Evolutionary conservation across 805 yeast species (phyloP).

Genomic region (Komagataella pastoris): DNA sequence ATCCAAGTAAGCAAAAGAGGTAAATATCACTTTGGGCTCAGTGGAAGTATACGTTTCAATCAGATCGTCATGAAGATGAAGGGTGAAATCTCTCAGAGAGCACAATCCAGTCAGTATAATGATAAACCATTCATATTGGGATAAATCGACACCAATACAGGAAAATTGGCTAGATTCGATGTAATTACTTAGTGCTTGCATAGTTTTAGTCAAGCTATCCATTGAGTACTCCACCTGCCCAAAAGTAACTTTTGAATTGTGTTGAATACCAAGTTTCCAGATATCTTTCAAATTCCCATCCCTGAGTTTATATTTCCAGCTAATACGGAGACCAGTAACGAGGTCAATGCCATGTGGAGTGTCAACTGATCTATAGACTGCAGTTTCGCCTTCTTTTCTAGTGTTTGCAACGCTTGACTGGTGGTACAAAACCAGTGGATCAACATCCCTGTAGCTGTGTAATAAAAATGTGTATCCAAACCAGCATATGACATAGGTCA

Average conservation of each 20-base stretch:
- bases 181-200: neutral
- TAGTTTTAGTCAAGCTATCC: slow-evolving; percentile 6
- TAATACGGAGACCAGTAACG: slow-evolving; percentile 53
- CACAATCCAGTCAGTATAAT: neutral
- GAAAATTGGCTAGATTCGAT: neutral
- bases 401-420: slow-evolving; percentile 60
- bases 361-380: slow-evolving; percentile 61
- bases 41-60: neutral
- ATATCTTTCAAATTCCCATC: slow-evolving; percentile 68
- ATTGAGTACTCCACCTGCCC: slow-evolving; percentile 13
- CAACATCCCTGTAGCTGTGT: slow-evolving; percentile 26
- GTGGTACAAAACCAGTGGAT: slow-evolving; percentile 38
- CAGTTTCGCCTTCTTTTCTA: slow-evolving; percentile 56
- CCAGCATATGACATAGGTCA: neutral
- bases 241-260: slow-evolving; percentile 9
- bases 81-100: neutral
- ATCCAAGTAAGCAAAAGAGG: neutral
- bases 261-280: slow-evolving; percentile 37
- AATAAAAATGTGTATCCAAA: neutral
- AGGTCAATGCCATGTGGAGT: slow-evolving; percentile 63
- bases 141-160: neutral
- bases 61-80: neutral
- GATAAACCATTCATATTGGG: neutral
- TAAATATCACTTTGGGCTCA: neutral
- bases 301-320: slow-evolving; percentile 50